Percentiles rank a stretch among this genome's conserved stretches.
These are phyloP conservation scores for Leptographium galeiforme DNA, from an alignment of 2,329 filamentous ascomycete species.

Conservation along the genomic window DNA sequence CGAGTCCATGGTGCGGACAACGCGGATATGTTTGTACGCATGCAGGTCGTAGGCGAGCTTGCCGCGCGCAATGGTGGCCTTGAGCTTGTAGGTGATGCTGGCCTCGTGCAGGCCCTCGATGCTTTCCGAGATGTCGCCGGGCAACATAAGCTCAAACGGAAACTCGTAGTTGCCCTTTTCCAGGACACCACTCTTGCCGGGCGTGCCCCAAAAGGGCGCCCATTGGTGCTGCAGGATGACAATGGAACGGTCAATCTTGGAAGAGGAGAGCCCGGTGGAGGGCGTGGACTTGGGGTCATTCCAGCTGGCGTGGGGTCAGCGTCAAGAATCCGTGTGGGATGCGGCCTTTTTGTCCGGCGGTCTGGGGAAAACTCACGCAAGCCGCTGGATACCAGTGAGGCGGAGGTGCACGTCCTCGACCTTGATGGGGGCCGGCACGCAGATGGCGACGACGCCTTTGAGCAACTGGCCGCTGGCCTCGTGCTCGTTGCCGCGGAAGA, in stretches of 20 bases:
- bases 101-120: conserved; percentile 80
- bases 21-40: conserved; percentile 62
- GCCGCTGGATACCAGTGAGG: conserved; percentile 54
- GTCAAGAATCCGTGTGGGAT: not conserved
- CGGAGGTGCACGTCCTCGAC: conserved; percentile 63
- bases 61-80: conserved; percentile 75
- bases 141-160: conserved; percentile 63
- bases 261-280: conserved; percentile 40
- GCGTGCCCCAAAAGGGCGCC: conserved; percentile 47
- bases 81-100: conserved; percentile 80
- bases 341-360: not conserved
- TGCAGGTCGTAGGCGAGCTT: conserved; percentile 82
- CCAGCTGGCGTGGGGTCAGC: conserved; percentile 25
- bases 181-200: conserved; percentile 45
- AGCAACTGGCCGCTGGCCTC: conserved; percentile 65
- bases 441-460: conserved; percentile 61
- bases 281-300: conserved; percentile 38
- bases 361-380: conserved; percentile 41
- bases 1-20: conserved; percentile 65
- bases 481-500: conserved; percentile 61
- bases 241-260: conserved; percentile 44
- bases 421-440: conserved; percentile 53
- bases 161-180: conserved; percentile 71
- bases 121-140: conserved; percentile 66
- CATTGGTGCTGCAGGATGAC: conserved; percentile 57